Conservation (phyloP, 1,139 yeast species). For the Yamadazyma jaroonii region DNA sequence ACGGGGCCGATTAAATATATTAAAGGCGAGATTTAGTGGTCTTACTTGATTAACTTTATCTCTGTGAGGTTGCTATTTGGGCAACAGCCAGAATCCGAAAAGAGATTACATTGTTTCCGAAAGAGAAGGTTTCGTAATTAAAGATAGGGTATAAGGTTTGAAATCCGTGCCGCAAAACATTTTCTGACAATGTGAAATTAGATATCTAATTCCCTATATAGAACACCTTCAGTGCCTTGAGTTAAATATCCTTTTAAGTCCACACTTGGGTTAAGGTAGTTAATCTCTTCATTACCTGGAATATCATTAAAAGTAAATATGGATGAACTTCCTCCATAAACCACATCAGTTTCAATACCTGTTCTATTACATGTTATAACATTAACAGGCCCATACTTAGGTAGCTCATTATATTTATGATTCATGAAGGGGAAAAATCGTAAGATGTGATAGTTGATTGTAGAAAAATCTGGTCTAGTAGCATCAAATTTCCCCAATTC, state of each 20-base stretch:
- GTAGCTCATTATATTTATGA: constrained; percentile 32
- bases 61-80: too few relatives aligned
- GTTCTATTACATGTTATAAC: constrained; percentile 64
- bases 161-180: too few relatives aligned
- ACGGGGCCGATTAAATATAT: too few relatives aligned
- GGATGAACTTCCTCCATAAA: constrained; percentile 72
- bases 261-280: constrained; percentile 46
- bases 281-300: constrained; percentile 19
- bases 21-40: too few relatives aligned
- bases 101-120: too few relatives aligned
- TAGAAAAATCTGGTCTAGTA: constrained; percentile 21
- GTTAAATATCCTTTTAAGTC: constrained; percentile 53
- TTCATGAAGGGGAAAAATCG: constrained; percentile 63
- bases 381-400: constrained; percentile 26
- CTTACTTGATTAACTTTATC: too few relatives aligned
- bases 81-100: too few relatives aligned
- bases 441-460: constrained; percentile 63
- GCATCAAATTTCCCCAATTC: constrained; percentile 14
- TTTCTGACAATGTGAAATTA: background rate
- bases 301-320: constrained; percentile 50
- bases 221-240: constrained; percentile 60
- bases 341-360: constrained; percentile 68
- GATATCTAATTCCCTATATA: constrained; percentile 55
- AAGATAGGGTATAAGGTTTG: too few relatives aligned
- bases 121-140: too few relatives aligned